Evolutionary conservation across 306 rosid species (phyloP), one percentile per base, ranked within the genome.

Genomic region (Casuarina glauca): DNA sequence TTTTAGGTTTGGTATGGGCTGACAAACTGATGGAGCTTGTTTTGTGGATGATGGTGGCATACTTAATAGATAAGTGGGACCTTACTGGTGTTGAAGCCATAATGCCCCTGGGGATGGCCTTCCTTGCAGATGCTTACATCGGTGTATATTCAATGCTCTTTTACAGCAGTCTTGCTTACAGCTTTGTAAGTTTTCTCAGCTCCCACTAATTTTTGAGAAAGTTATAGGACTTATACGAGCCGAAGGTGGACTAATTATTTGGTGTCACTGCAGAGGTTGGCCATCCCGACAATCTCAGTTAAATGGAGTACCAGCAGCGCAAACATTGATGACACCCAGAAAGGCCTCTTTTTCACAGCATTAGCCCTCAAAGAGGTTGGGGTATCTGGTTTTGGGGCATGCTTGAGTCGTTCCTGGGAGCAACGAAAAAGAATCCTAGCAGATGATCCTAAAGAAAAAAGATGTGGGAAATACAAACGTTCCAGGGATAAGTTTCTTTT

Each of bases 31-130:
- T 75, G 1, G 20, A 0, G 6, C 43, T 39, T 35, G 64, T 70
- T 3, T 4, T 80, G n/a, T 80, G 69, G 74, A 38, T 80, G 69
- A 64, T 73, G 73, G 39, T 36, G 63, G 10, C 53, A 58, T 78
- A 78, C 70, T 74, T 83, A 20, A 78, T 71, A 2, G 68, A 74
- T 4, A 76, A 58, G 10, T 83, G 80, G 80, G 70, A 61, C 61
- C 73, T 78, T 43, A 32, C 69, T 61, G 82, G 86, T 54, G 38
- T 43, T 2, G 42, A 55, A 0, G 10, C 72, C 32, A 78, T 82
- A 46, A 3, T 82, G 70, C 76, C 79, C 2, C 9, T 82, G 2
- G 74, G 70, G 36, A n/a, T 78, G 76, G 68, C 60, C 2, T 78
- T 66, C 57, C 19, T 74, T 64, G 86, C 51, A 4, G 70, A 73